Evolutionary conservation across 768 basidiomycete species (phyloP).

Genomic region (Nidularia pulvinata): DNA sequence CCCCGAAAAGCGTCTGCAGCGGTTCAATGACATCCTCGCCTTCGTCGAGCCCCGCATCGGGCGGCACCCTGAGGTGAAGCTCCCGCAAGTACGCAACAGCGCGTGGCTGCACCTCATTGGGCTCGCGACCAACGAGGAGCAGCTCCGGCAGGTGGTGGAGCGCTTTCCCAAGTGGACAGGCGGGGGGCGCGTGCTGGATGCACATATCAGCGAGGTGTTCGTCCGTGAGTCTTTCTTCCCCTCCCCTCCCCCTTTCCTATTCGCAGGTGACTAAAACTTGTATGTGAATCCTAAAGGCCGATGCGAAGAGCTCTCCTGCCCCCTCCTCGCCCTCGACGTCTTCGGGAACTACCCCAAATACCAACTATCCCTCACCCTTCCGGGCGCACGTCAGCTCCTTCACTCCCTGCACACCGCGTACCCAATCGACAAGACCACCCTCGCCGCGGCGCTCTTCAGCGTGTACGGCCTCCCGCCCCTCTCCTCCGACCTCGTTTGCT

Average conservation of each 20-base stretch:
- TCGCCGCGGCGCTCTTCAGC: constrained; percentile 52
- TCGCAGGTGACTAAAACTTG: neutral
- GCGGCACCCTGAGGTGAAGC: constrained; percentile 26
- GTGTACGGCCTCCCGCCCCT: constrained; percentile 54
- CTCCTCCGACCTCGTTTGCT: constrained; percentile 53
- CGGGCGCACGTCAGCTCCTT: constrained; percentile 54
- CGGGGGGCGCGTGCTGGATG: constrained; percentile 33
- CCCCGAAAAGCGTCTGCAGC: constrained; percentile 21
- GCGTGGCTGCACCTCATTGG: constrained; percentile 52
- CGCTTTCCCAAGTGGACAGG: constrained; percentile 52
- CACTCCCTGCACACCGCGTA: constrained; percentile 49
- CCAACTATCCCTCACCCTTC: constrained; percentile 47
- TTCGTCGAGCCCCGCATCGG: constrained; percentile 39
- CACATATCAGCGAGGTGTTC: constrained; percentile 43
- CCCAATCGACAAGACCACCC: constrained; percentile 45
- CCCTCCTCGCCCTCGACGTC: constrained; percentile 55
- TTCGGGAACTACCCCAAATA: constrained; percentile 67
- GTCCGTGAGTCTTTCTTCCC: constrained; percentile 41
- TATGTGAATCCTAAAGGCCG: constrained; percentile 39
- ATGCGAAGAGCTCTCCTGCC: constrained; percentile 56
- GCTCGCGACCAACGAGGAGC: constrained; percentile 46
- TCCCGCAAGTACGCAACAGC: constrained; percentile 35
- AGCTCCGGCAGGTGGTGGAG: constrained; percentile 44
- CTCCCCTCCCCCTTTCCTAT: neutral
- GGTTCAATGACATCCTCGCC: constrained; percentile 29